Conservation (phyloP, 2,329 filamentous ascomycete species). For the Trichoderma sp. region DNA sequence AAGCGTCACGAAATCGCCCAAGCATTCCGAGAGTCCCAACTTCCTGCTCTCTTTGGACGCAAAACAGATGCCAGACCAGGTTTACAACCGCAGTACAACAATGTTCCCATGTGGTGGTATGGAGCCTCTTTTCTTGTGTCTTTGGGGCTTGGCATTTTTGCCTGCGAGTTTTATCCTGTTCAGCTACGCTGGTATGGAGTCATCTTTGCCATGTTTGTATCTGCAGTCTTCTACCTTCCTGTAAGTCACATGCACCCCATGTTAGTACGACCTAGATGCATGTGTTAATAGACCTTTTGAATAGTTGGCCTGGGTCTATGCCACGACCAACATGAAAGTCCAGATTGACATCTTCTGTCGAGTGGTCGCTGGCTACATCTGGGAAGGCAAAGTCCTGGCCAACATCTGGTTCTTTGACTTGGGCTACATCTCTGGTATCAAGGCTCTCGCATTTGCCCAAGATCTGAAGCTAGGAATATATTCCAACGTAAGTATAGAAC, state of each 20-base stretch:
- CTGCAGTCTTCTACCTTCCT: constrained; percentile 31
- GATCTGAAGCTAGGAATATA: constrained; percentile 48
- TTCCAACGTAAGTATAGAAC: constrained; percentile 28
- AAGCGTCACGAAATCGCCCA: constrained; percentile 29
- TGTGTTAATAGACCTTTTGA: background rate
- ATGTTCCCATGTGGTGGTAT: constrained; percentile 32
- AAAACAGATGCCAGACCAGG: background rate
- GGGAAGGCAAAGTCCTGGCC: constrained; percentile 42
- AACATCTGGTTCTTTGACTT: constrained; percentile 41
- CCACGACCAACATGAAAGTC: constrained; percentile 44
- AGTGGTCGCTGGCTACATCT: constrained; percentile 45
- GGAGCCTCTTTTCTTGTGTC: constrained; percentile 22
- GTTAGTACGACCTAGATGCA: background rate
- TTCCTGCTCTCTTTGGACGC: constrained; percentile 8
- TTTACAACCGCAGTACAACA: constrained; percentile 23
- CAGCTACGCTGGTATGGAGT: constrained; percentile 36
- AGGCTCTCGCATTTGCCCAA: constrained; percentile 42
- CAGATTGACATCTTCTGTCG: constrained; percentile 44
- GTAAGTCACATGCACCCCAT: constrained; percentile 20
- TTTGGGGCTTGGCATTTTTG: constrained; percentile 31
- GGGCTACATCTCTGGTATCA: constrained; percentile 42
- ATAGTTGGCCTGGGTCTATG: constrained; percentile 35
- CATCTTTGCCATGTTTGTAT: constrained; percentile 29
- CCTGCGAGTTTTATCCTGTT: constrained; percentile 33
- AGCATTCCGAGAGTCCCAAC: constrained; percentile 2